A percentile compares a stretch with the other conserved stretches of the same genome.
These are phyloP conservation scores for Saturnispora quitensis DNA, from an alignment of 805 yeast species.

Conservation along the genomic window DNA sequence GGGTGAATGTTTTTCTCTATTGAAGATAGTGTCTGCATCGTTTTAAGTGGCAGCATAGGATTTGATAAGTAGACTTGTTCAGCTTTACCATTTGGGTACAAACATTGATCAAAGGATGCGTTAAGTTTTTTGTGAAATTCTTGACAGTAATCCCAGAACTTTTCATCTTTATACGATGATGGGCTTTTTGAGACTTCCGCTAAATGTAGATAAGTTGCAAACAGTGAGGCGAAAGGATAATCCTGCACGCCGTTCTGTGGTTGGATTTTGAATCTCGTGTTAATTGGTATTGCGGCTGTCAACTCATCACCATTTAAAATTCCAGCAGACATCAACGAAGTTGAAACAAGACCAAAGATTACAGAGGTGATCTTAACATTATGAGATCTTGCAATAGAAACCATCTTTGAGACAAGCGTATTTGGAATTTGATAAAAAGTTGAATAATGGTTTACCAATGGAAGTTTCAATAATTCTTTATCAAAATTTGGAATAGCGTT, in stretches of 20 bases:
- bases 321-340: background rate
- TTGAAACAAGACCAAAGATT: constrained; percentile 6
- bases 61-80: background rate
- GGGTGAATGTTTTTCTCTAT: constrained; percentile 6
- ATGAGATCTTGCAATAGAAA: background rate
- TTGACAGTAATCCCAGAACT: constrained; percentile 3
- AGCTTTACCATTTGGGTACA: constrained; percentile 1
- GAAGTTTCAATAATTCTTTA: background rate
- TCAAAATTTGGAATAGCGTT: background rate
- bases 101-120: background rate
- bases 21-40: constrained; percentile 1
- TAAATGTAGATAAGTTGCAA: constrained; percentile 7
- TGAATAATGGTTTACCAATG: constrained; percentile 5
- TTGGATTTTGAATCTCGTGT: constrained; percentile 3
- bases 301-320: background rate
- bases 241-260: background rate
- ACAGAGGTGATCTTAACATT: constrained; percentile 9
- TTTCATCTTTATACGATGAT: background rate
- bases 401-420: background rate
- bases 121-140: constrained; percentile 4
- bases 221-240: constrained; percentile 8
- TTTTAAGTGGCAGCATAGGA: background rate
- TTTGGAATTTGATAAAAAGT: background rate
- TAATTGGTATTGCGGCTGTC: constrained; percentile 9
- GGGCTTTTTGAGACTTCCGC: background rate